These are phyloP conservation scores for Lasiodiplodia hormozganensis DNA, from an alignment of 2,329 filamentous ascomycete species.

Conservation along the genomic window DNA sequence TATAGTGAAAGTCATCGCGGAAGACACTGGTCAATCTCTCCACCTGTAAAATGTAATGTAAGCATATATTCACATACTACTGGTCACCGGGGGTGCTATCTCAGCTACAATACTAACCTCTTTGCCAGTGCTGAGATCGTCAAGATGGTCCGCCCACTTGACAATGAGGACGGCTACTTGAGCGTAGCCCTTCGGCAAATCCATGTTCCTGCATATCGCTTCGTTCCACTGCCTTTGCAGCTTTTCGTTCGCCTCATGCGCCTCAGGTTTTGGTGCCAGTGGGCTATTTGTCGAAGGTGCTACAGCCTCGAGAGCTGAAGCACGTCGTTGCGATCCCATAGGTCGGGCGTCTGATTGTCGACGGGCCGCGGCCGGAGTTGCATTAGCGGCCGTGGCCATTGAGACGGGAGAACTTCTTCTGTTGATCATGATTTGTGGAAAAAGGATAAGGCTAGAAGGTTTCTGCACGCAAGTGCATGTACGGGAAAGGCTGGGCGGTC, in stretches of 20 bases:
- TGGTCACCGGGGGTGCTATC: neutral
- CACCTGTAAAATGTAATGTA: conserved; percentile 34
- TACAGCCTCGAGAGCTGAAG: neutral
- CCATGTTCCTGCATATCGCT: conserved; percentile 39
- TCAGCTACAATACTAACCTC: conserved; percentile 38
- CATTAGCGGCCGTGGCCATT: neutral
- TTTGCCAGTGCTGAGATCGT: conserved; percentile 42
- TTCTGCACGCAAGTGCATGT: neutral
- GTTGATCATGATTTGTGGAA: neutral
- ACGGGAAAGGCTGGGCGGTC: neutral
- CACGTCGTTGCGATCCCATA: neutral
- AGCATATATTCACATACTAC: neutral
- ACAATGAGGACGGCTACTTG: conserved; percentile 47
- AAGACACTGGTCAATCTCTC: conserved; percentile 41
- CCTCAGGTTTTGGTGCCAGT: conserved; percentile 29
- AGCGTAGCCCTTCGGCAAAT: conserved; percentile 40
- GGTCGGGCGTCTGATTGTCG: neutral
- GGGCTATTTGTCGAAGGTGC: neutral
- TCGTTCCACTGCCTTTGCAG: conserved; percentile 45
- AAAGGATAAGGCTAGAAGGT: neutral
- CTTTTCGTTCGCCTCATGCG: conserved; percentile 31
- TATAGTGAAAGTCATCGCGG: conserved; percentile 39
- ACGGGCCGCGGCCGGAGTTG: neutral
- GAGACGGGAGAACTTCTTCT: neutral
- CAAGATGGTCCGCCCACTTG: conserved; percentile 44